Percentiles rank a stretch among this genome's conserved stretches.
Conservation (phyloP, 768 basidiomycete species). For the Boletus huronensis region DNA sequence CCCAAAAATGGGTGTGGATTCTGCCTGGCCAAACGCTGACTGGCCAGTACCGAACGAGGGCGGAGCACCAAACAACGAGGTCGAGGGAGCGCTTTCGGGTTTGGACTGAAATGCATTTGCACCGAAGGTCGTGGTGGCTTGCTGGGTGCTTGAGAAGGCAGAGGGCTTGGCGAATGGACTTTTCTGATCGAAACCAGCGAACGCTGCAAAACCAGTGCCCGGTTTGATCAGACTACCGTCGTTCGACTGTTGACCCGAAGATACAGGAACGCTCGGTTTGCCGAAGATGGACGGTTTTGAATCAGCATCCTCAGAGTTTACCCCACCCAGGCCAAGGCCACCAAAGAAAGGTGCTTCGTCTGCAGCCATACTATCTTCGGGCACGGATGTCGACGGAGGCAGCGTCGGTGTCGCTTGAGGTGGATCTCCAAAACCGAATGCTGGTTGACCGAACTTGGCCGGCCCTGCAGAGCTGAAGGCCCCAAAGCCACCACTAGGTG, state of each 20-base stretch:
- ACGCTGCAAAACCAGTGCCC: constrained; percentile 35
- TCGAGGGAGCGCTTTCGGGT: constrained; percentile 16
- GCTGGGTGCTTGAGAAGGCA: constrained; percentile 19
- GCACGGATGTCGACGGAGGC: constrained; percentile 5
- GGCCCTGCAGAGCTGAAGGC: constrained; percentile 31
- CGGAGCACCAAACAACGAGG: constrained; percentile 28
- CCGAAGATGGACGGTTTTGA: constrained; percentile 35
- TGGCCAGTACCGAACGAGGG: constrained; percentile 33
- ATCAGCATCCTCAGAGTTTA: constrained; percentile 22
- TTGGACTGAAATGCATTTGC: constrained; percentile 13
- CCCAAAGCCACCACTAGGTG: constrained; percentile 29
- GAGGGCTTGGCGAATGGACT: constrained; percentile 24
- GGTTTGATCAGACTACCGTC: constrained; percentile 30
- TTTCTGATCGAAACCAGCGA: constrained; percentile 23
- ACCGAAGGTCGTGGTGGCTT: constrained; percentile 15
- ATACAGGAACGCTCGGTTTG: constrained; percentile 10
- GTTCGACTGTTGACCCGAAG: constrained; percentile 15
- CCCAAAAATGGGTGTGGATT: constrained; percentile 31
- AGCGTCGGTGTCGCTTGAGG: constrained; percentile 2
- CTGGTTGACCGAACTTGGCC: constrained; percentile 32
- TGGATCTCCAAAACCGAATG: constrained; percentile 21
- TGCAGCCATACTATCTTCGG: constrained; percentile 33
- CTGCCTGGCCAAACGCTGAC: constrained; percentile 32
- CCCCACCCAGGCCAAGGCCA: constrained; percentile 30
- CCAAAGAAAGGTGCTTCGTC: constrained; percentile 31